Evolutionary conservation across 1,284 basidiomycete species (phyloP).

Genomic region (Stygiomarasmius scandens): DNA sequence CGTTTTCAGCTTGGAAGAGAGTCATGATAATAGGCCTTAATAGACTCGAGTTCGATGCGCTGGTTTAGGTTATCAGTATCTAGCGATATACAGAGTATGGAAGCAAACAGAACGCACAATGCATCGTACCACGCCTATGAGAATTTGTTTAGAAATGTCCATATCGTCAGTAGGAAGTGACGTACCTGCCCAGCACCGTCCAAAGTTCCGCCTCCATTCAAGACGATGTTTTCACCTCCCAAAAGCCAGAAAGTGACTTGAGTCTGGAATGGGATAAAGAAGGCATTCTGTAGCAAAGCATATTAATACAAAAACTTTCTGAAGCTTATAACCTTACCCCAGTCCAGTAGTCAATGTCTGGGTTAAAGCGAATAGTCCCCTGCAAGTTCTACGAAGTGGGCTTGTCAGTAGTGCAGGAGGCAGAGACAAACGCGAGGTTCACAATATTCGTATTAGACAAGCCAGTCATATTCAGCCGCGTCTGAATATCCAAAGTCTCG

Average conservation of each 20-base stretch:
- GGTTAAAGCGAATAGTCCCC: conserved; percentile 54
- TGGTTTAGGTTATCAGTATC: conserved; percentile 16
- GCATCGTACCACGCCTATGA: conserved; percentile 56
- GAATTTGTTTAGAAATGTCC: not conserved
- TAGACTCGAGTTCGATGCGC: conserved; percentile 48
- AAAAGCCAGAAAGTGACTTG: conserved; percentile 66
- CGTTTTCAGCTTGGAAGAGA: conserved; percentile 57
- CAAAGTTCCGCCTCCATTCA: conserved; percentile 62
- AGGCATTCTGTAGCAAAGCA: conserved; percentile 44
- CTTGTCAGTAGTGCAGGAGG: not conserved
- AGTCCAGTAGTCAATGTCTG: conserved; percentile 56
- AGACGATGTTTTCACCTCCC: conserved; percentile 56
- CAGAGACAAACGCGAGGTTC: not conserved
- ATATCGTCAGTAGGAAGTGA: conserved; percentile 14
- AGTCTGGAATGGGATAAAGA: conserved; percentile 57
- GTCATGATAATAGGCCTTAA: conserved; percentile 64
- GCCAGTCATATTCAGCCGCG: conserved; percentile 57
- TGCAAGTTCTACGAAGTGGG: conserved; percentile 39
- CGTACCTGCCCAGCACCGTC: conserved; percentile 60
- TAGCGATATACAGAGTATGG: not conserved
- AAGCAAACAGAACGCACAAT: conserved; percentile 42
- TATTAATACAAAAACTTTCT: not conserved
- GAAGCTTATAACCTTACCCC: conserved; percentile 37
- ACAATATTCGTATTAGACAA: conserved; percentile 55
- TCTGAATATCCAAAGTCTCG: conserved; percentile 54